phyloP scores from a whole-genome alignment of 192 early-diverging fungal genomes.

The Mycoemilia scoparia region DNA sequence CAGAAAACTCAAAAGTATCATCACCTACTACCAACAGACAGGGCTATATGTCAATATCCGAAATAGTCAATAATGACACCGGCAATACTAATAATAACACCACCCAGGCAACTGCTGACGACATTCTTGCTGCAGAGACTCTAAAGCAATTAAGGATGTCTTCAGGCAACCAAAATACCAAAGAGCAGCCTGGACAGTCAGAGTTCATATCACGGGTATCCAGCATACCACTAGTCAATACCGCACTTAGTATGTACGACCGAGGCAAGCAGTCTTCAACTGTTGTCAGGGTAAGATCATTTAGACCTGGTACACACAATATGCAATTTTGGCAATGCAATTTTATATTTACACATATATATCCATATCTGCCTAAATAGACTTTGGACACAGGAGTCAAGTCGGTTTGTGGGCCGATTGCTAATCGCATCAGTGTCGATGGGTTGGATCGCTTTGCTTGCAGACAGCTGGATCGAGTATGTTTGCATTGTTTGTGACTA shows the following conservation, averaged over 20 bases:
- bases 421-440: constrained; percentile 50
- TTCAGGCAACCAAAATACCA: neutral
- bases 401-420: constrained; percentile 50
- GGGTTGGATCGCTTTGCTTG: constrained; percentile 61
- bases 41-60: constrained; percentile 14
- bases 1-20: no score
- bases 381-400: constrained; percentile 61
- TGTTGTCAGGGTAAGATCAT: constrained; percentile 35
- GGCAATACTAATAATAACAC: constrained; percentile 5
- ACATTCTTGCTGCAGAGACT: constrained; percentile 1
- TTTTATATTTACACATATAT: neutral
- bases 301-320: neutral
- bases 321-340: neutral
- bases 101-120: constrained; percentile 12
- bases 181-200: constrained; percentile 2
- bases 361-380: constrained; percentile 34
- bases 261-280: constrained; percentile 40
- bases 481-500: no score
- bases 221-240: constrained; percentile 59
- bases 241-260: constrained; percentile 55
- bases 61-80: constrained; percentile 2
- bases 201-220: constrained; percentile 63
- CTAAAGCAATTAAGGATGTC: neutral
- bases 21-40: no score
- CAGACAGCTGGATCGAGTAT: constrained; percentile 51